A percentile compares a stretch with the other conserved stretches of the same genome.
These are phyloP conservation scores for Magnolia kwangsiensis DNA, from an alignment of 164 flowering plant species.

Conservation along the genomic window DNA sequence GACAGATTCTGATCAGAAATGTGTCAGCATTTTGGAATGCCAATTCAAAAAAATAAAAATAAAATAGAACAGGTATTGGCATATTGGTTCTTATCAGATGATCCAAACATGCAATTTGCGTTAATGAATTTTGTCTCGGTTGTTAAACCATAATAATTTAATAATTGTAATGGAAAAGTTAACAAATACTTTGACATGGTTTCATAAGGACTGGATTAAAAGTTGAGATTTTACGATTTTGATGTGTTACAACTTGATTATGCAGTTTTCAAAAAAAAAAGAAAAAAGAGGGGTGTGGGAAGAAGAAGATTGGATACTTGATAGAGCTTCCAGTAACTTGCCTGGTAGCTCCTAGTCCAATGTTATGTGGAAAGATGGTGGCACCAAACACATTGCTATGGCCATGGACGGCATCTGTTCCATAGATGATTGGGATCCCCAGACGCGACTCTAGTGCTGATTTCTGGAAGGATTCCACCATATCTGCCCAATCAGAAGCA, in stretches of 20 bases:
- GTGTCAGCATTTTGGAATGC: too few relatives aligned
- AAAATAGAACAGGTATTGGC: not conserved
- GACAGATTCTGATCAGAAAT: too few relatives aligned
- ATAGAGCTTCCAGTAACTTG: constrained; percentile 9
- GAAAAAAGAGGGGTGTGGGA: not conserved
- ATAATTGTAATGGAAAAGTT: not conserved
- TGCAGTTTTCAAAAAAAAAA: too few relatives aligned
- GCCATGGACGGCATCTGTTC: constrained; percentile 71
- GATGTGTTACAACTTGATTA: too few relatives aligned
- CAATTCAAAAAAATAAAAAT: too few relatives aligned
- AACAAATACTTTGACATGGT: too few relatives aligned
- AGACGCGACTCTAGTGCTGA: constrained; percentile 50
- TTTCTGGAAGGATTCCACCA: constrained; percentile 54
- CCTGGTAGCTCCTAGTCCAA: constrained; percentile 72
- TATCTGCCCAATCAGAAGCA: constrained; percentile 63
- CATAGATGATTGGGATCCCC: constrained; percentile 63
- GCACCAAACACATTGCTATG: constrained; percentile 61
- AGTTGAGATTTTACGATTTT: too few relatives aligned
- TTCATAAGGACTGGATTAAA: too few relatives aligned
- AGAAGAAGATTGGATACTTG: not conserved
- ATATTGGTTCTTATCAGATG: too few relatives aligned
- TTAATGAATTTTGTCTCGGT: not conserved
- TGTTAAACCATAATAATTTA: too few relatives aligned
- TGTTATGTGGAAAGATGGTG: constrained; percentile 69
- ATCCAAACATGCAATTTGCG: not conserved